Percentiles rank a stretch among this genome's conserved stretches.
Conservation (phyloP, 495 filamentous ascomycete species). For the Aspergillus funiculosus region DNA sequence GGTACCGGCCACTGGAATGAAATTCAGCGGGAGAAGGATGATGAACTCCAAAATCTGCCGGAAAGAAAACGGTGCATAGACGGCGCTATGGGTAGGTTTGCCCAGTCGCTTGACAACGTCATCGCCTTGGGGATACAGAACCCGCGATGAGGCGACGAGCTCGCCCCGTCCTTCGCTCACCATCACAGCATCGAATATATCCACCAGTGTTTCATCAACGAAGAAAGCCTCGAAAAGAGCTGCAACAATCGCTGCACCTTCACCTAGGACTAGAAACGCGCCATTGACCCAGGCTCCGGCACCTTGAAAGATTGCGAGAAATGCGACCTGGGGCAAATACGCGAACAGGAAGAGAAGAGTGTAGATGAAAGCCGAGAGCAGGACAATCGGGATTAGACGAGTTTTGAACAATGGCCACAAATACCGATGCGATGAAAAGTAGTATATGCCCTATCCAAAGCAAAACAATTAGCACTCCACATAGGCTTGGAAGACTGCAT, state of each 20-base stretch:
- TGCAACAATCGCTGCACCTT: conserved; percentile 56
- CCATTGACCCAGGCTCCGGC: conserved; percentile 56
- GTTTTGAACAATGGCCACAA: conserved; percentile 57
- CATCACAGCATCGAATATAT: conserved; percentile 61
- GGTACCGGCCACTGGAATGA: conserved; percentile 57
- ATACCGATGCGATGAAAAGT: conserved; percentile 54
- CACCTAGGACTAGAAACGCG: conserved; percentile 59
- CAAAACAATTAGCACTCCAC: background rate
- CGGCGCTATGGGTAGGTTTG: conserved; percentile 49
- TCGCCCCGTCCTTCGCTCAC: conserved; percentile 54
- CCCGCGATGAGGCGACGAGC: conserved; percentile 49
- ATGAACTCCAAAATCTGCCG: conserved; percentile 74
- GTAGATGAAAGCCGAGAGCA: conserved; percentile 56
- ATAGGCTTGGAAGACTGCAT: background rate
- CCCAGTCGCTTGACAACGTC: conserved; percentile 53
- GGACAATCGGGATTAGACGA: conserved; percentile 52
- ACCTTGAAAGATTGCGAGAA: conserved; percentile 59
- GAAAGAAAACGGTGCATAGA: conserved; percentile 63
- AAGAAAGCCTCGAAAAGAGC: conserved; percentile 63
- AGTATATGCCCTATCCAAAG: conserved; percentile 49
- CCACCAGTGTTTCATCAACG: conserved; percentile 62
- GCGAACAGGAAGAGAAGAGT: conserved; percentile 56
- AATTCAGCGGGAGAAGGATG: conserved; percentile 60
- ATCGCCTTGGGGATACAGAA: conserved; percentile 48
- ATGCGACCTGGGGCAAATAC: conserved; percentile 57